Evolutionary conservation across 177 flowering plant species (phyloP).

Genomic region (Tripterygium wilfordii): DNA sequence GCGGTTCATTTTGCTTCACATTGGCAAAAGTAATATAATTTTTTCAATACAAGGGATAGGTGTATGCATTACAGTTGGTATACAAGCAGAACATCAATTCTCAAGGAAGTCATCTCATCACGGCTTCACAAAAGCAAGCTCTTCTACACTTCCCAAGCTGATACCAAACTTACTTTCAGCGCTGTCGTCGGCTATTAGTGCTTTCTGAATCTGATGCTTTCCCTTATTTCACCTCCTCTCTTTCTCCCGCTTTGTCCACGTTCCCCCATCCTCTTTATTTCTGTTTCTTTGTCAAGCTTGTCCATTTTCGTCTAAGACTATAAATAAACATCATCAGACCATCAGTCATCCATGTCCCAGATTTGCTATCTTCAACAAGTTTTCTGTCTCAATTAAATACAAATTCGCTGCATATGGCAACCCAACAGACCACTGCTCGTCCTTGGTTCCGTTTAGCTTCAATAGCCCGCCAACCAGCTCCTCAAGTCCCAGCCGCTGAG

Average conservation of each 20-base stretch:
- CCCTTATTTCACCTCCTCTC: conserved; percentile 4
- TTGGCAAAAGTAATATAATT: too few relatives aligned
- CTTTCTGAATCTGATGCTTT: conserved; percentile 33
- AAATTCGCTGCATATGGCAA: conserved; percentile 32
- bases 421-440: conserved; percentile 27
- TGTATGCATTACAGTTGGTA: too few relatives aligned
- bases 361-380: neutral
- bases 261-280: neutral
- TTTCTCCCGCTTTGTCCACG: neutral
- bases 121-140: too few relatives aligned
- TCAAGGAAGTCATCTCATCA: too few relatives aligned
- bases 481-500: conserved; percentile 11
- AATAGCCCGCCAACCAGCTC: conserved; percentile 13
- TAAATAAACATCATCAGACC: conserved; percentile 16
- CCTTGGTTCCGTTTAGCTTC: conserved; percentile 49
- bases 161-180: conserved; percentile 22
- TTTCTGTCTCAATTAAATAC: too few relatives aligned
- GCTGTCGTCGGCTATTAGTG: conserved; percentile 17
- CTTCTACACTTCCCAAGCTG: conserved; percentile 10
- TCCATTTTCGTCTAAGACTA: too few relatives aligned
- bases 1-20: too few relatives aligned
- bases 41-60: too few relatives aligned
- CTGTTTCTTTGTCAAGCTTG: neutral
- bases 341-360: neutral
- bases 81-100: too few relatives aligned